These are phyloP conservation scores for Pseudopithomyces chartarum DNA, from an alignment of 2,329 filamentous ascomycete genomes.

Conservation along the genomic window DNA sequence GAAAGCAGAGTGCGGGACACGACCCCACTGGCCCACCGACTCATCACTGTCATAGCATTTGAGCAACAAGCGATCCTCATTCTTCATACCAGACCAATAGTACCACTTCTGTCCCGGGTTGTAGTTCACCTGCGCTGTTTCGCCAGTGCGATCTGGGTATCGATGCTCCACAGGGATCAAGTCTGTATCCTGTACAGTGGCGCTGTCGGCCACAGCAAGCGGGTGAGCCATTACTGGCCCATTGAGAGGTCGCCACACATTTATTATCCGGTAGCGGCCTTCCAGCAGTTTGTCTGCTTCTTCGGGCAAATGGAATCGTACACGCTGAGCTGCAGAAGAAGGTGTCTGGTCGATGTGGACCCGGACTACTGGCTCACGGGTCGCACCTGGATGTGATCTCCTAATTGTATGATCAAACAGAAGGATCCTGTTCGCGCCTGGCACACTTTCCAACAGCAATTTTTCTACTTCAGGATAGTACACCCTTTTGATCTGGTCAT, in stretches of 20 bases:
- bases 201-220: slow-evolving; percentile 62
- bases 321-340: slow-evolving; percentile 67
- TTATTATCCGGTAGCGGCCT: slow-evolving; percentile 80
- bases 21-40: slow-evolving; percentile 46
- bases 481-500: slow-evolving; percentile 68
- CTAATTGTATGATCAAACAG: slow-evolving; percentile 91
- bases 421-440: slow-evolving; percentile 68
- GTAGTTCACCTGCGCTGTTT: slow-evolving; percentile 72
- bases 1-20: slow-evolving; percentile 64
- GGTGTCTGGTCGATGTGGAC: slow-evolving; percentile 87
- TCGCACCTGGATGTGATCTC: slow-evolving; percentile 62
- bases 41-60: slow-evolving; percentile 77
- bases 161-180: slow-evolving; percentile 75
- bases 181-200: slow-evolving; percentile 63
- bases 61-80: slow-evolving; percentile 72
- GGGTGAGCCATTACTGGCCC: slow-evolving; percentile 62
- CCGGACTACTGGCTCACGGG: slow-evolving; percentile 70
- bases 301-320: slow-evolving; percentile 67
- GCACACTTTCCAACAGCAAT: slow-evolving; percentile 69
- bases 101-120: slow-evolving; percentile 72
- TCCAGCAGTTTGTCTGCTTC: slow-evolving; percentile 70
- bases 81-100: slow-evolving; percentile 79
- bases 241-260: slow-evolving; percentile 76
- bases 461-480: slow-evolving; percentile 88
- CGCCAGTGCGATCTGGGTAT: slow-evolving; percentile 72